Evolutionary conservation across 768 basidiomycete genomes (phyloP).

Genomic region (Collybia nuda): DNA sequence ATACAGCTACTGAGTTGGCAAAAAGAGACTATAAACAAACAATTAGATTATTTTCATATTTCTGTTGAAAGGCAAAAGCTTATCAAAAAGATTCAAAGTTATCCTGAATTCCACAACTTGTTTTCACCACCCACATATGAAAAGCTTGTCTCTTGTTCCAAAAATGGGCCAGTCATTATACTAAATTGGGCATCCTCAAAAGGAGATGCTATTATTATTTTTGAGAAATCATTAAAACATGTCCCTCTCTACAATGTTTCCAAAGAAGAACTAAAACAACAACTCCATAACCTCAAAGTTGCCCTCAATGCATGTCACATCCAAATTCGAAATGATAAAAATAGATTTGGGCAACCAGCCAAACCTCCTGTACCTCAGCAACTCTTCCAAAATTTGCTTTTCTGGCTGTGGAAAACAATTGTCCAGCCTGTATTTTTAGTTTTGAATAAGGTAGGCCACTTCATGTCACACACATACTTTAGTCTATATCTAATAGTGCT

Average conservation of each 20-base stretch:
- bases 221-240: neutral
- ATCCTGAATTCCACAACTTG: conserved; percentile 9
- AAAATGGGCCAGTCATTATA: conserved; percentile 14
- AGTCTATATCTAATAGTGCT: neutral
- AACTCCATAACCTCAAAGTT: neutral
- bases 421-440: conserved; percentile 3
- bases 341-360: too few species aligned
- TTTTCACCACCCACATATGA: conserved; percentile 6
- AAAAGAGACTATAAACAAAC: neutral
- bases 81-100: conserved; percentile 5
- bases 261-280: neutral
- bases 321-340: neutral
- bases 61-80: conserved; percentile 4
- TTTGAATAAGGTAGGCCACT: conserved; percentile 1
- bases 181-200: conserved; percentile 1
- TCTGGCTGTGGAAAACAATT: conserved; percentile 6
- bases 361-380: neutral
- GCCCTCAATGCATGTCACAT: neutral
- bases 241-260: conserved; percentile 2
- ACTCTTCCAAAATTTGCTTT: conserved; percentile 3
- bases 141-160: conserved; percentile 4
- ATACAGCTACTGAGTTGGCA: neutral
- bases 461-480: neutral
- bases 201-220: conserved; percentile 14
- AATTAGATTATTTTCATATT: too few species aligned